Percentiles rank a stretch among this genome's conserved stretches.
These are phyloP conservation scores for Fusarium pininemorale DNA, from an alignment of 2,329 filamentous ascomycete genomes.

Conservation along the genomic window DNA sequence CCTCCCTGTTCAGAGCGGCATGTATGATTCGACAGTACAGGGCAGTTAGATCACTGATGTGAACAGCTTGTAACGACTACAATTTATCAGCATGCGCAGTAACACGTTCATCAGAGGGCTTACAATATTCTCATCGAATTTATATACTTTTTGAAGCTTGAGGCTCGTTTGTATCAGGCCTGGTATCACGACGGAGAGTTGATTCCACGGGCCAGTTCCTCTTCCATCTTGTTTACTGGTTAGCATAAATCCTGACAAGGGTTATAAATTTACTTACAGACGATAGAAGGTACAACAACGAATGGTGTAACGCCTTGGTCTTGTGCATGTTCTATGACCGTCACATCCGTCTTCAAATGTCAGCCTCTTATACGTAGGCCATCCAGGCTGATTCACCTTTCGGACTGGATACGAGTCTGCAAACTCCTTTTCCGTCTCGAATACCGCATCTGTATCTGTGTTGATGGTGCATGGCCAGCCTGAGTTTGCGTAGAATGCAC, in stretches of 20 bases:
- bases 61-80: background rate
- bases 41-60: background rate
- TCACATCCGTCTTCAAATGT: background rate
- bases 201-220: background rate
- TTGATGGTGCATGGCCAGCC: background rate
- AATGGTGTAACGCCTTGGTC: background rate
- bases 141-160: background rate
- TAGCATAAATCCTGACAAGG: rapidly evolving
- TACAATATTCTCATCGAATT: background rate
- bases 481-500: background rate
- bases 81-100: background rate
- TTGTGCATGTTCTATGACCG: background rate
- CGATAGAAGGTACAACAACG: background rate
- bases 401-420: background rate
- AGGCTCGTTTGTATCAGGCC: background rate
- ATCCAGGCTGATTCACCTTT: background rate
- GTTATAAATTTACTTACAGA: background rate
- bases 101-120: rapidly evolving
- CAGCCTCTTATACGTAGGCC: rapidly evolving
- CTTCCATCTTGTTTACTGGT: background rate
- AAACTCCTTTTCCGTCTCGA: background rate
- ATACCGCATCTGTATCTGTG: background rate
- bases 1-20: background rate
- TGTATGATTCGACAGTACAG: background rate
- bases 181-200: background rate